Conservation (phyloP, 305 asterid genomes). For the Fraxinus sp. region DNA sequence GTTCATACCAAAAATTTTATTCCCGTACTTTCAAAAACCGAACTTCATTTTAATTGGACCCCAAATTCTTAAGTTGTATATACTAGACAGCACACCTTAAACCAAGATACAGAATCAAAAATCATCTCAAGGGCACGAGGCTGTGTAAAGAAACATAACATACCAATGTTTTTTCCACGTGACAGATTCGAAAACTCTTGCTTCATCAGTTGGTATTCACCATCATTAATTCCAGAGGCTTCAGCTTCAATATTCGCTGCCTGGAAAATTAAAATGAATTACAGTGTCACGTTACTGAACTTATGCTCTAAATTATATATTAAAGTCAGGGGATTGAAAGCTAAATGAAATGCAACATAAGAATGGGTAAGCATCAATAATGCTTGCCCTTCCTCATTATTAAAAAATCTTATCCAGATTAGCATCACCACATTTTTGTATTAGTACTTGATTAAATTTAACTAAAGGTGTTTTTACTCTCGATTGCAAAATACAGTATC, state of each 20-base stretch:
- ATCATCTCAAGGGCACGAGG: background rate
- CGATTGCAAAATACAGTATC: background rate
- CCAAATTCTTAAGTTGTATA: background rate
- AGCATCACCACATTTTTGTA: background rate
- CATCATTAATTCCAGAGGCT: conserved; percentile 48
- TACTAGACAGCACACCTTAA: background rate
- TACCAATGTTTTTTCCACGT: conserved; percentile 48
- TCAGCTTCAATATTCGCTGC: conserved; percentile 54
- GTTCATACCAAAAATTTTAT: background rate
- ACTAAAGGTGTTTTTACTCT: background rate
- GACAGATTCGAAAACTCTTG: conserved; percentile 37
- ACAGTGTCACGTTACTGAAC: background rate
- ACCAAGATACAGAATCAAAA: background rate
- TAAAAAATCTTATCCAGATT: background rate
- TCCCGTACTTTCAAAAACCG: background rate
- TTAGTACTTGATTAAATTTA: background rate
- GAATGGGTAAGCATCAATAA: background rate
- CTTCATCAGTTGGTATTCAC: conserved; percentile 50
- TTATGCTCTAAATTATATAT: background rate
- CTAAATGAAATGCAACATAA: background rate
- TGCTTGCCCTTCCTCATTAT: background rate
- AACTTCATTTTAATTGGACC: background rate
- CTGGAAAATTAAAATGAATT: conserved; percentile 35
- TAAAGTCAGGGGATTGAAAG: background rate
- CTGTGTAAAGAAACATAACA: background rate